A percentile compares a stretch with the other conserved stretches of the same genome.
Evolutionary conservation across 2,329 filamentous ascomycete species (phyloP).

Genomic region (Aphanoascus verrucosus): DNA sequence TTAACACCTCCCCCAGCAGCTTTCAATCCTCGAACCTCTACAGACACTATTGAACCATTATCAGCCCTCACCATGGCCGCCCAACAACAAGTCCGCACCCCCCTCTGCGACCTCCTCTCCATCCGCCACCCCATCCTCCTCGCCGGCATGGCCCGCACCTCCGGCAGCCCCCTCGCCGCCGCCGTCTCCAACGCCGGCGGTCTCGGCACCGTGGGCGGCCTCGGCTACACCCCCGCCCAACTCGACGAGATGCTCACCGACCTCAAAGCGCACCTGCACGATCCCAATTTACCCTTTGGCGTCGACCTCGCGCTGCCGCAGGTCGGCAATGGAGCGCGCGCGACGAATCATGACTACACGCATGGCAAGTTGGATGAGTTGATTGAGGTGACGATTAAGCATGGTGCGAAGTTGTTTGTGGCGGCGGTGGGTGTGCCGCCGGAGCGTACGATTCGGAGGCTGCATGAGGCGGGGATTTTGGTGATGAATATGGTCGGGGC

Average conservation of each 20-base stretch:
- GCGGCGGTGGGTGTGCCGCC: conserved; percentile 82
- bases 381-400: conserved; percentile 73
- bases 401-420: conserved; percentile 77
- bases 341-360: conserved; percentile 95
- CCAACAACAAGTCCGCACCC: conserved; percentile 57
- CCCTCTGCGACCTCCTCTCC: conserved; percentile 64
- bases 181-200: conserved; percentile 84
- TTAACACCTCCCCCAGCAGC: no score
- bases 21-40: neutral
- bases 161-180: conserved; percentile 65
- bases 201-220: conserved; percentile 52
- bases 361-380: conserved; percentile 77
- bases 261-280: conserved; percentile 62
- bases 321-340: conserved; percentile 69
- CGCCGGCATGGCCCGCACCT: conserved; percentile 85
- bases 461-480: conserved; percentile 70
- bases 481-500: conserved; percentile 98
- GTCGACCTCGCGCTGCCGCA: conserved; percentile 87
- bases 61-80: conserved; percentile 17
- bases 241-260: conserved; percentile 73
- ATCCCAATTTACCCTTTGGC: conserved; percentile 68
- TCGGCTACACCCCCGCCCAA: conserved; percentile 62
- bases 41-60: neutral
- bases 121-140: conserved; percentile 86
- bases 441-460: conserved; percentile 55